Evolutionary conservation across 257 asterid genomes (phyloP), one percentile per base, ranked within the genome.

Genomic region (Euphrasia confusa): DNA sequence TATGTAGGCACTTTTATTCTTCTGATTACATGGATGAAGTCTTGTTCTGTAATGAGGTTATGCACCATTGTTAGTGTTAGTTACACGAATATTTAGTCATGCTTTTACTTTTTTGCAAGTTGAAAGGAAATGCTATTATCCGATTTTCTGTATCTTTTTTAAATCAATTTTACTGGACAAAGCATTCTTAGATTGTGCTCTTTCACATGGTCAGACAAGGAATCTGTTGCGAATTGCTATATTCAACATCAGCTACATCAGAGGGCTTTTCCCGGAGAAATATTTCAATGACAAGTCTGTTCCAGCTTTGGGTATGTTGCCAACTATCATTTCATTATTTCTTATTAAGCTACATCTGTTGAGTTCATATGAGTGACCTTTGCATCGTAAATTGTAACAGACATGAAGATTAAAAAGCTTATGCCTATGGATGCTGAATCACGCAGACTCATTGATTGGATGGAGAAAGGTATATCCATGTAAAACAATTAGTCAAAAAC

Each of bases 351-450:
- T 4, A 26, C 33, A 27, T 9, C 42, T 52, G 44, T 60, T 21
- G 15, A 66, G 53, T 49, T 74, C 68, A 64, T 53, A 49, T 52
- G 24, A 5, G 70, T 59, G 60, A 69, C 68, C 17, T 56, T 74
- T 61, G 44, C 40, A 57, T 53, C 61, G 54, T 49, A 35, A 68
- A 57, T 53, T 61, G 54, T 49, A 35, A 68, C 79, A 88, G 95
- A 91, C 66, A 88, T 91, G 96, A 91, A 91, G 85, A 86, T 91
- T 54, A 91, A 91, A 80, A 91, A 91, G 82, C 98, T 91, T 40
- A 84, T 88, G 96, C 96, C 98, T 32, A 74, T 91, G 88, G 98
- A 88, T 84, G 88, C 89, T 53, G 98, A 91, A 75, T 88, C 98
- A 24, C 95, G 98, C 49, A 75, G 98, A 68, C 87, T 91, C 55